Base-by-base conservation (phyloP, 495 filamentous ascomycete genomes). In the Penicillium lividum region DNA sequence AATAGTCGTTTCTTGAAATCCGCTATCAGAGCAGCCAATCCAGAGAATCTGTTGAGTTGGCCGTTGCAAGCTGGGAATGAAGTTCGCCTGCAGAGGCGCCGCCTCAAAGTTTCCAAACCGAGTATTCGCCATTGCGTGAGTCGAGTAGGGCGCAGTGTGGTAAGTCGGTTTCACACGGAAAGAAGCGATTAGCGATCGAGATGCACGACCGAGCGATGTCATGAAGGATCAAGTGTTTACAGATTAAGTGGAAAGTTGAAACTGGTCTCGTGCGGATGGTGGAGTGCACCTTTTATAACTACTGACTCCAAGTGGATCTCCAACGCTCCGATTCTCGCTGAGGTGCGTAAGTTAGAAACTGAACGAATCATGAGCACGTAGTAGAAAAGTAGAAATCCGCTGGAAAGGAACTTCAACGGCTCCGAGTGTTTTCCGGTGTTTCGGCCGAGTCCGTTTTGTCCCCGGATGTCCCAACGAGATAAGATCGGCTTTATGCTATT, bases 11-110 rank as follows among this genome's bases (percentile, higher is more conserved):
- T 78, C 74, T 53, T 69, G 55, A 48, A 68, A 70, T 30, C 66
- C 52, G 48, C 68, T 76, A 59, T 75, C 73, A 15, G 67, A 74
- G 60, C 77, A 80, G 16, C 77, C 74, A 13, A 78, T 68, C 77
- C 77, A 78, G 10, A 80, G 64, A 42, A 80, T 65, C 44, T 80
- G 73, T 47, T 65, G 58, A 49, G 59, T 62, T 15, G 68, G 44
- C 15, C 56, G 52, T 9, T 51, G 50, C 31, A 62, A 58, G 25
- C 68, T 69, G 6, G 69, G 74, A 44, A 78, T 77, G 18, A 73
- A 62, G 45, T 65, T 55, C 7, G 53, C 22, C 8, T 22, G 28
- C 4, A 63, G 18, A 16, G 63, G 59, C 16, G 33, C 50, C 4
- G 48, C 38, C 42, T 51, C 55, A 11, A 51, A 50, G 1, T 16